Percentiles rank a stretch among this genome's conserved stretches.
Evolutionary conservation across 352 stramenopile genomes (phyloP).

Genomic region (Globisporangium ultimum): DNA sequence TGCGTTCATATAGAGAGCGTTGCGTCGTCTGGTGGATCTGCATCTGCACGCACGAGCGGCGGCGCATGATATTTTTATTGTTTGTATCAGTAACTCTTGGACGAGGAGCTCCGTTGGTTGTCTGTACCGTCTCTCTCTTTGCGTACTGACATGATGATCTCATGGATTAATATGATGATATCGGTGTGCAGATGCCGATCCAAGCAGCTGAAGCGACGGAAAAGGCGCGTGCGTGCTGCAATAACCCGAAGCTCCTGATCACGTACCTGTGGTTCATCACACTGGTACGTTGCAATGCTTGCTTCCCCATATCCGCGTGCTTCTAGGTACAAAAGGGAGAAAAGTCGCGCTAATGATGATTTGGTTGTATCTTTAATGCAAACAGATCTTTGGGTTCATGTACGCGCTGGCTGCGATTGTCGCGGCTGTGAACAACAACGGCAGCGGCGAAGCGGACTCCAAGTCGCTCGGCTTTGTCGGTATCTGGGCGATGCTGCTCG

Average conservation of each 20-base stretch:
- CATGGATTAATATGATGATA: background rate
- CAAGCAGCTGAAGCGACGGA: conserved; percentile 44
- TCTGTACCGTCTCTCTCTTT: no score
- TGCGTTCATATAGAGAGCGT: background rate
- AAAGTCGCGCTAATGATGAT: conserved; percentile 27
- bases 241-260: conserved; percentile 79
- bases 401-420: conserved; percentile 85
- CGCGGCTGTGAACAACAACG: conserved; percentile 76
- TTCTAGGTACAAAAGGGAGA: conserved; percentile 42
- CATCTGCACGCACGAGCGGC: background rate
- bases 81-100: no score
- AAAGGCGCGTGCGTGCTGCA: conserved; percentile 71
- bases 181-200: conserved; percentile 45
- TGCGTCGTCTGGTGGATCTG: background rate
- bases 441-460: conserved; percentile 53
- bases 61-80: no score
- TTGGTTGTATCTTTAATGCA: background rate
- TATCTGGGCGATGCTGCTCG: conserved; percentile 82
- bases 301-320: no score
- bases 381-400: conserved; percentile 77
- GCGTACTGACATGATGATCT: background rate
- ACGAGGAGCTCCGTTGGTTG: no score
- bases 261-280: conserved; percentile 86
- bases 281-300: conserved; percentile 26
- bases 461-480: conserved; percentile 82